Evolutionary conservation across 208 protist species (phyloP).

Genomic region (Leishmania aethiopica): DNA sequence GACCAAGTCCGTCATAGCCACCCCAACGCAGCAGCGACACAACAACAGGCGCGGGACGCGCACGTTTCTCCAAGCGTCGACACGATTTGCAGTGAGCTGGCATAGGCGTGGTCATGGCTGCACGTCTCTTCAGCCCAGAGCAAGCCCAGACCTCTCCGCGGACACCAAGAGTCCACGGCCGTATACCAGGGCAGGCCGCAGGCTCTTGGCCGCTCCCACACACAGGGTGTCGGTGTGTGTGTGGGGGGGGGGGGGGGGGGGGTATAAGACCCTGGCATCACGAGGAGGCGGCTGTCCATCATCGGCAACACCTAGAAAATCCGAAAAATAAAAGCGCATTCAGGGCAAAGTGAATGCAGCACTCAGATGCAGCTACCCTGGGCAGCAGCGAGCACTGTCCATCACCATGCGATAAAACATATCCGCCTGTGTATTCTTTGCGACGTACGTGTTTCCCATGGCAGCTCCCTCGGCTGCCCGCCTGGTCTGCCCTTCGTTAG

Average conservation of each 20-base stretch:
- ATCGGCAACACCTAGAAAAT: not conserved
- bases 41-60: not conserved
- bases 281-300: no score
- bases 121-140: not conserved
- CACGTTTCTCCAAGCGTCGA: not conserved
- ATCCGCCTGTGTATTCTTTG: conserved; percentile 56
- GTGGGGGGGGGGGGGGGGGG: no score
- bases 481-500: conserved; percentile 63
- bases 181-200: not conserved
- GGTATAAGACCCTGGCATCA: no score
- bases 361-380: conserved; percentile 14
- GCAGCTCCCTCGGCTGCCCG: conserved; percentile 13
- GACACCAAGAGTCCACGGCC: not conserved
- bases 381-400: conserved; percentile 39
- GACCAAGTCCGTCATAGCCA: not conserved
- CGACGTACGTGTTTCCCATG: conserved; percentile 40
- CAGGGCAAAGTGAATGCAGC: not conserved
- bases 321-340: not conserved
- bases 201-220: not conserved
- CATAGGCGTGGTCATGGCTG: not conserved
- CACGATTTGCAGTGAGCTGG: not conserved
- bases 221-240: no score
- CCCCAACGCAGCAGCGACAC: not conserved
- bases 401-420: conserved; percentile 74
- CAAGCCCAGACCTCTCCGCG: not conserved